These are phyloP conservation scores for Bryum argenteum DNA, from an alignment of 225 moss, liverwort and hornwort species.

Conservation along the genomic window DNA sequence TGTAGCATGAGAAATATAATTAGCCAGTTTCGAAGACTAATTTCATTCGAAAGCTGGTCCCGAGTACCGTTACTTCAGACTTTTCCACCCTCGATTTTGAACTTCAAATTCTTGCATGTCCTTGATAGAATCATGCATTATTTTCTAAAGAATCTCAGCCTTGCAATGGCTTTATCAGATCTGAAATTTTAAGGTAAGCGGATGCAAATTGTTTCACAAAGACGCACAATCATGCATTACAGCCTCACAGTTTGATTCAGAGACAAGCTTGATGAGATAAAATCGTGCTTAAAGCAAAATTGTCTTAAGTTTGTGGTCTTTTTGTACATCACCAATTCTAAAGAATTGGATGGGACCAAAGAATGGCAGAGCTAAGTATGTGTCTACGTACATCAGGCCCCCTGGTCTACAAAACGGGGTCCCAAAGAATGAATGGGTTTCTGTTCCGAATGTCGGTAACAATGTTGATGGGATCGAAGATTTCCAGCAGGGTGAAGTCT, in stretches of 20 bases:
- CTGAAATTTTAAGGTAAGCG: background rate
- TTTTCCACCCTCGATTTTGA: no score
- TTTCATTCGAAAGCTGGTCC: no score
- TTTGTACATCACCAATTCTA: constrained; percentile 12
- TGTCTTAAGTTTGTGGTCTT: background rate
- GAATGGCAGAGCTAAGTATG: background rate
- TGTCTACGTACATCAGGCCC: background rate
- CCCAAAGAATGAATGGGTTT: constrained; percentile 9
- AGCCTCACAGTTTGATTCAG: background rate
- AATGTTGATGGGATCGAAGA: background rate
- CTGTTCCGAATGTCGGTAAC: constrained; percentile 14
- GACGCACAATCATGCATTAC: background rate
- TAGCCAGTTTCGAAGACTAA: no score
- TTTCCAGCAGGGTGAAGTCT: background rate
- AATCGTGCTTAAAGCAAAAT: background rate
- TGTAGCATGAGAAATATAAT: no score
- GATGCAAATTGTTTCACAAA: background rate
- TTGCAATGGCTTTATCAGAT: background rate
- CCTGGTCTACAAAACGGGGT: constrained; percentile 13
- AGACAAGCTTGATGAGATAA: background rate
- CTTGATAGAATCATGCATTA: no score
- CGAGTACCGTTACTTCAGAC: no score
- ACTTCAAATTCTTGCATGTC: no score
- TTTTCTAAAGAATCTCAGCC: no score
- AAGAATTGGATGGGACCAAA: background rate